Conservation (phyloP, 306 rosid species). For the Cucurbita pepo region DNA sequence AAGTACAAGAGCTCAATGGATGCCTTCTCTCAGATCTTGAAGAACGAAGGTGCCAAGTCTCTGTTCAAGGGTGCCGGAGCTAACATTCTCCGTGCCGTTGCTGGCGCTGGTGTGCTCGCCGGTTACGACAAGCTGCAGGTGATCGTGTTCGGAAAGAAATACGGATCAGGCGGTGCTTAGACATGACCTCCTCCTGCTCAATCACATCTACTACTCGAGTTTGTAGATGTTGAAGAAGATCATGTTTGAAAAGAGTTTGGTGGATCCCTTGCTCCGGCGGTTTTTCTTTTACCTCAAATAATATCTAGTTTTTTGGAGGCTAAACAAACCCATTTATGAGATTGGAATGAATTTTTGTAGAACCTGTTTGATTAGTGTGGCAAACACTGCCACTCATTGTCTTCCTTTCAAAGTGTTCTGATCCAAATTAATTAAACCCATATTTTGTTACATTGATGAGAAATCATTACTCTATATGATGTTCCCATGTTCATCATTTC, state of each 20-base stretch:
- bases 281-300: background rate
- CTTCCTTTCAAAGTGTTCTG: background rate
- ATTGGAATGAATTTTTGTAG: background rate
- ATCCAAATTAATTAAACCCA: background rate
- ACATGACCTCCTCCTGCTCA: too few relatives aligned
- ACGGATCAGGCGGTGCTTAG: slow-evolving; percentile 56
- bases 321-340: background rate
- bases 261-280: background rate
- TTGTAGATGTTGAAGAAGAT: slow-evolving; percentile 6
- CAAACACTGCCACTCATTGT: background rate
- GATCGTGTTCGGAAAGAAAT: slow-evolving; percentile 66
- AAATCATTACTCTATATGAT: too few relatives aligned
- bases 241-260: background rate
- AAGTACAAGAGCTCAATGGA: too few relatives aligned
- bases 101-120: slow-evolving; percentile 94
- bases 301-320: background rate
- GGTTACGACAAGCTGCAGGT: slow-evolving; percentile 21
- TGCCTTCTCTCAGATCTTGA: too few relatives aligned
- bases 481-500: background rate
- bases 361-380: background rate
- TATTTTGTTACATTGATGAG: background rate
- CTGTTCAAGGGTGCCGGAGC: slow-evolving; percentile 96
- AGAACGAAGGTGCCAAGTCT: slow-evolving; percentile 62
- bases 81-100: slow-evolving; percentile 75
- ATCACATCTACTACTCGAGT: background rate